Conservation (phyloP, 192 early-diverging fungal genomes). For the Jimgerdemannia lactiflua region DNA sequence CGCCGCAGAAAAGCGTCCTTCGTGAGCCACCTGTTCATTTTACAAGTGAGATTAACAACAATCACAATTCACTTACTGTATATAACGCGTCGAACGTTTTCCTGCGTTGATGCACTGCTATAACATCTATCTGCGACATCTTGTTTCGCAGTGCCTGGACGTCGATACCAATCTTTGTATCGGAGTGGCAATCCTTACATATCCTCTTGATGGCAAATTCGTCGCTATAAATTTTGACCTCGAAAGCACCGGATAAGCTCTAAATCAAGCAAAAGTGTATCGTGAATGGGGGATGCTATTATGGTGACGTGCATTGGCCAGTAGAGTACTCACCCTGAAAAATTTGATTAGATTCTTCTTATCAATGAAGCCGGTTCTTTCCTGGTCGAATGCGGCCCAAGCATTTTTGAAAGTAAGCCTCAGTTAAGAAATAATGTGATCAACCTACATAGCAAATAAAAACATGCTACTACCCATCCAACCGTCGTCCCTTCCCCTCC, state of each 20-base stretch:
- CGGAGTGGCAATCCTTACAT: conserved; percentile 18
- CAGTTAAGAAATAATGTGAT: conserved; percentile 23
- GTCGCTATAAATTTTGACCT: conserved; percentile 45
- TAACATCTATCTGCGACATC: conserved; percentile 17
- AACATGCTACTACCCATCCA: too few relatives aligned
- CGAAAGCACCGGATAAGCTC: conserved; percentile 50
- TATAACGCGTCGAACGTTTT: conserved; percentile 32
- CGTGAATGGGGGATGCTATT: conserved; percentile 14
- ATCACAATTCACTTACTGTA: conserved; percentile 18
- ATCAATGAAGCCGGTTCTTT: conserved; percentile 47
- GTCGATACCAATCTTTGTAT: conserved; percentile 15
- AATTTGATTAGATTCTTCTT: conserved; percentile 45
- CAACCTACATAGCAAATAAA: background rate
- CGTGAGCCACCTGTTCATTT: background rate
- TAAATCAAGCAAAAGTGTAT: conserved; percentile 21
- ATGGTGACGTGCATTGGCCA: background rate
- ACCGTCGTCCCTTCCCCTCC: background rate
- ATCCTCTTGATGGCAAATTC: conserved; percentile 40
- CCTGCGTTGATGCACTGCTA: conserved; percentile 24
- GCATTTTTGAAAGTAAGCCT: conserved; percentile 44
- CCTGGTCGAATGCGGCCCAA: conserved; percentile 44
- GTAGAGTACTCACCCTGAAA: conserved; percentile 36
- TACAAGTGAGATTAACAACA: background rate
- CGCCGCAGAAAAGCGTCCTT: too few relatives aligned
- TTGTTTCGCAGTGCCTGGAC: conserved; percentile 17